These are phyloP conservation scores for Daldinia concentrica DNA, from an alignment of 495 filamentous ascomycete genomes.

Conservation along the genomic window DNA sequence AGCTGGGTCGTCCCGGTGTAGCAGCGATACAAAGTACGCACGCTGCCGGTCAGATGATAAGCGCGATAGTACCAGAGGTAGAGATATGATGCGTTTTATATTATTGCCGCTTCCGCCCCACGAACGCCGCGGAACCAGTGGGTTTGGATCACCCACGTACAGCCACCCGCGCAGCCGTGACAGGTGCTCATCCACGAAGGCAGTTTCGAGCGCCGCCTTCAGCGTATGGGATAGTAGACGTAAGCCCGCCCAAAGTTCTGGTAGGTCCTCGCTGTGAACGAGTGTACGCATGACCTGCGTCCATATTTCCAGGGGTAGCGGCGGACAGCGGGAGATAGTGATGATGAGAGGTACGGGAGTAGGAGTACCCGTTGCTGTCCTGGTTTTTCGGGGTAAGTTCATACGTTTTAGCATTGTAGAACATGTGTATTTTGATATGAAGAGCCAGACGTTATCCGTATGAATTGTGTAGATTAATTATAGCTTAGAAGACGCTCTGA, in stretches of 20 bases:
- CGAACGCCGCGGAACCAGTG: background rate
- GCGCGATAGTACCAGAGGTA: constrained; percentile 15
- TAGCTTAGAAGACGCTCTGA: background rate
- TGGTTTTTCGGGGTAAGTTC: constrained; percentile 12
- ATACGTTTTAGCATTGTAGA: constrained; percentile 17
- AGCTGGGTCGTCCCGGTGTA: constrained; percentile 19
- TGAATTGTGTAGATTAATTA: background rate
- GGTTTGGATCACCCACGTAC: constrained; percentile 26
- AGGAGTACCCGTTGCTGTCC: background rate
- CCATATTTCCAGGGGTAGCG: constrained; percentile 34
- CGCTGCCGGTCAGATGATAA: constrained; percentile 24
- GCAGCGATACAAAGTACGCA: constrained; percentile 19
- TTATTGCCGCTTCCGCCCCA: background rate
- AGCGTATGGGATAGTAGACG: constrained; percentile 30
- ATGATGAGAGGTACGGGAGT: background rate
- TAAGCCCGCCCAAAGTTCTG: constrained; percentile 19
- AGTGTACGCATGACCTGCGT: constrained; percentile 30
- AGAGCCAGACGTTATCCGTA: background rate
- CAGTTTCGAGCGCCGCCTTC: constrained; percentile 28
- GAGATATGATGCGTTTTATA: constrained; percentile 7
- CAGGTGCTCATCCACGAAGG: constrained; percentile 33
- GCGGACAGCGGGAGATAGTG: constrained; percentile 21
- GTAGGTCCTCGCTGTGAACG: constrained; percentile 20
- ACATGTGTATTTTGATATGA: background rate
- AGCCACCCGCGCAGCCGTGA: constrained; percentile 22